These are phyloP conservation scores for Microbotryum lychnidis-dioicae DNA, from an alignment of 1,284 basidiomycete species.

Conservation along the genomic window DNA sequence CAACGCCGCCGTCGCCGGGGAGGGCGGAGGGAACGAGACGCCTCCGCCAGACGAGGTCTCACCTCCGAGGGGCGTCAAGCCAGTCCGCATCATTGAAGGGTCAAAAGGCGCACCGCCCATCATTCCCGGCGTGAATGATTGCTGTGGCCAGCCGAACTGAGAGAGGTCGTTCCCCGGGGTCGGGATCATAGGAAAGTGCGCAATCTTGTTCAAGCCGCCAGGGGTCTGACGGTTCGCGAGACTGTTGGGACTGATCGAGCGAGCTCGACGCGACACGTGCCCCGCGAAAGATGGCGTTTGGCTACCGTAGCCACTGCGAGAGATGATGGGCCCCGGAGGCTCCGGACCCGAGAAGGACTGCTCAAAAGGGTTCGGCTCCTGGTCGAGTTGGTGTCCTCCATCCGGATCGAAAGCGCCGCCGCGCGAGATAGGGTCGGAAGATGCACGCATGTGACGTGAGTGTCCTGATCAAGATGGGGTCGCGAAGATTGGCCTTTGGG, in stretches of 20 bases:
- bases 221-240: too few species aligned
- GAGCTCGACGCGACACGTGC: constrained; percentile 21
- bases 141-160: constrained; percentile 62
- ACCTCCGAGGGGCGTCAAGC: constrained; percentile 81
- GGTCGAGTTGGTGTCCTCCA: constrained; percentile 34
- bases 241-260: constrained; percentile 22
- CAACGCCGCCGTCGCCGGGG: constrained; percentile 85
- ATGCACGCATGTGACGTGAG: constrained; percentile 18
- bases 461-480: too few species aligned
- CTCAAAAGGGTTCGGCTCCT: constrained; percentile 94
- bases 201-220: not conserved
- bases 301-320: constrained; percentile 4
- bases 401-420: constrained; percentile 20
- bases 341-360: constrained; percentile 63
- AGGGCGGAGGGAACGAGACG: constrained; percentile 71
- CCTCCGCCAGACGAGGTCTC: constrained; percentile 51
- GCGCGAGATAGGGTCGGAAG: constrained; percentile 29
- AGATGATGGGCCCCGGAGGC: constrained; percentile 39
- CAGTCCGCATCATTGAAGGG: constrained; percentile 55
- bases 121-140: constrained; percentile 44
- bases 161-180: constrained; percentile 19
- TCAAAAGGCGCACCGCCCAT: too few species aligned
- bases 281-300: constrained; percentile 6
- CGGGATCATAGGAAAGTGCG: constrained; percentile 10
- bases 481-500: too few species aligned